Evolutionary conservation across 768 basidiomycete species (phyloP).

Genomic region (Boletus edulis): DNA sequence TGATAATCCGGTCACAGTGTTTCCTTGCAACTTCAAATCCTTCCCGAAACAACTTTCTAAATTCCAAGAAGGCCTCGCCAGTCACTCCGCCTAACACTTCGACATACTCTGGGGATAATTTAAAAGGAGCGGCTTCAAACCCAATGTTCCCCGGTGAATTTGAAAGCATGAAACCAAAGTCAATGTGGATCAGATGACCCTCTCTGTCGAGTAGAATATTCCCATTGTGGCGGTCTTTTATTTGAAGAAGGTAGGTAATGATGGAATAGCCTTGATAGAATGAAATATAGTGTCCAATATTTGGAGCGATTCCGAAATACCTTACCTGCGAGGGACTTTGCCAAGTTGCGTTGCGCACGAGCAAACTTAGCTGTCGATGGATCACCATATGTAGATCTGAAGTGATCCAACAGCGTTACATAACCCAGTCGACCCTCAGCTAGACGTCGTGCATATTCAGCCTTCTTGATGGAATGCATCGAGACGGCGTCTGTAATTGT

Average conservation of each 20-base stretch:
- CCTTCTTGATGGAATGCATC: conserved; percentile 99
- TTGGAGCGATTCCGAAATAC: neutral
- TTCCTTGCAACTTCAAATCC: conserved; percentile 94
- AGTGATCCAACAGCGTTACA: conserved; percentile 91
- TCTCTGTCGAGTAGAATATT: conserved; percentile 96
- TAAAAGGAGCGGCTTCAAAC: conserved; percentile 99
- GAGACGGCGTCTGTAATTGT: conserved; percentile 98
- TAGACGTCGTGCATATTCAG: conserved; percentile 89
- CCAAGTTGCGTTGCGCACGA: conserved; percentile 92
- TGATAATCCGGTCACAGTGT: conserved; percentile 94
- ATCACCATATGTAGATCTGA: conserved; percentile 86
- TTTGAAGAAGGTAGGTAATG: conserved; percentile 93
- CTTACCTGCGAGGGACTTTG: conserved; percentile 82
- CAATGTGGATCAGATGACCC: conserved; percentile 94
- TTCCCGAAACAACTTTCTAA: conserved; percentile 83
- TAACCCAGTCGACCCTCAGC: conserved; percentile 79
- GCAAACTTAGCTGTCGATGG: conserved; percentile 83
- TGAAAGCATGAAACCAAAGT: conserved; percentile 97
- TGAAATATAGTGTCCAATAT: neutral
- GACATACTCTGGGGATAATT: conserved; percentile 90
- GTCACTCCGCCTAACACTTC: conserved; percentile 91
- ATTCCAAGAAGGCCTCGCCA: conserved; percentile 74
- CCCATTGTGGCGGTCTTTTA: conserved; percentile 98
- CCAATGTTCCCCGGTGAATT: conserved; percentile 98
- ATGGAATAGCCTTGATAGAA: conserved; percentile 77